Base-by-base conservation (phyloP, 140 eudicot genomes). In the Oenanthe javanica region DNA sequence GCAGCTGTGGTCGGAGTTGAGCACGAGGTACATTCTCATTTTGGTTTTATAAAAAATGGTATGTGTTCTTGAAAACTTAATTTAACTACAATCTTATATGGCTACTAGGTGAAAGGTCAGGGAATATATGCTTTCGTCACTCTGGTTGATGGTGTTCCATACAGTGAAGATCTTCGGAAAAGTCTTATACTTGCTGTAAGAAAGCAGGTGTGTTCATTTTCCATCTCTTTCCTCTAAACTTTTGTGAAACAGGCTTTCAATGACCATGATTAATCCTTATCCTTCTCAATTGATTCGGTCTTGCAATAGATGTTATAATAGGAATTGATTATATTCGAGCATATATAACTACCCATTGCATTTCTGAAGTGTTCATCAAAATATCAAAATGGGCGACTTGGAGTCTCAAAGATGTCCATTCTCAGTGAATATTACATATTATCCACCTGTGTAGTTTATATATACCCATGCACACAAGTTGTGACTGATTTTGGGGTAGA, bases 1-100 rank as follows among this genome's bases (percentile, higher is more conserved):
- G 98, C 99, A 46, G 99, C 99, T 75, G 99, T 96, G 7, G 99
- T 96, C 80, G 99, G 98, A 70, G 89, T 96, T 84, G 99, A 96
- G 84, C 99, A 96, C 73, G 98, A 91, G 96, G 97, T 93, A 87
- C 54, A 55, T 82, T 81, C 23, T 80, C 43, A 5, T 64, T 13
- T 47, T 25, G 64, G 84, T 72, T 57, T 2, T 25, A 25, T 42
- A 2, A 14, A 38, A 15, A 16, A 77, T 4, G 16, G 31, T 54
- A 4, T 52, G 25, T 40, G 2, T 21, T 15, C 7, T 74, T 79
- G 67, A 27, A 73, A 47, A 61, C 45, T 8, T 81, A 14, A 12
- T 47, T 4, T 15, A 4, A 80, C 59, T 16, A 59, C 19, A 46
- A 52, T 16, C 61, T 16, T 70, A 38, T 46, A 31, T 31, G 36